Evolutionary conservation across 495 filamentous ascomycete species (phyloP).

Genomic region (Bacidia rubella): DNA sequence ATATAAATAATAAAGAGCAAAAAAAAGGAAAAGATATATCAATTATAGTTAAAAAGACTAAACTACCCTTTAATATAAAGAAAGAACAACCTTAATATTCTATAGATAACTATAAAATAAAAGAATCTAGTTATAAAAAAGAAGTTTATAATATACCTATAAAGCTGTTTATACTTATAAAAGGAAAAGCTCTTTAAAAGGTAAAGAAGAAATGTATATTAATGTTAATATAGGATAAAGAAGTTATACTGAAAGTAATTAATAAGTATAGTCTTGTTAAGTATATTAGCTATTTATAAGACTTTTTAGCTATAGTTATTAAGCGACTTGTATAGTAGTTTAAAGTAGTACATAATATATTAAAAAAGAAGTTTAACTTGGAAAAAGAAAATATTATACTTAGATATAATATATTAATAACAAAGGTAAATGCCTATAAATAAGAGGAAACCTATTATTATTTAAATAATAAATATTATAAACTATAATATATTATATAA

Average conservation of each 20-base stretch:
- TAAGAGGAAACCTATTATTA: constrained; percentile 2
- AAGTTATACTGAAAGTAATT: too few species aligned
- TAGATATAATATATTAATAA: constrained; percentile 2
- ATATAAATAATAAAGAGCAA: background rate
- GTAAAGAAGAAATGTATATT: background rate
- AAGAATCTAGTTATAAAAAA: background rate
- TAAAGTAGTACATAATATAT: too few species aligned
- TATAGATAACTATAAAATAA: background rate
- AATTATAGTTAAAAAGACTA: background rate
- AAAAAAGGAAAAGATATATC: background rate
- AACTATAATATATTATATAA: background rate
- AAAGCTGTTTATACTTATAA: background rate
- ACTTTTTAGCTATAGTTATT: too few species aligned
- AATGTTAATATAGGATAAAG: too few species aligned
- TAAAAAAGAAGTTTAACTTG: background rate
- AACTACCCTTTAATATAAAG: background rate
- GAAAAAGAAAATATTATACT: background rate
- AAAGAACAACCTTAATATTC: background rate
- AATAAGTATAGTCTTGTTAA: background rate
- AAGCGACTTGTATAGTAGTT: too few species aligned
- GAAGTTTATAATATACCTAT: background rate
- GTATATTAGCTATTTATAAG: background rate
- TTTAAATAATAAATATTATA: background rate
- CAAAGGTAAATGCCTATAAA: background rate
- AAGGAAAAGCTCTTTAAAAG: background rate